phyloP scores from a whole-genome alignment of 176 grass and related monocot species.

The Triticum monococcum region DNA sequence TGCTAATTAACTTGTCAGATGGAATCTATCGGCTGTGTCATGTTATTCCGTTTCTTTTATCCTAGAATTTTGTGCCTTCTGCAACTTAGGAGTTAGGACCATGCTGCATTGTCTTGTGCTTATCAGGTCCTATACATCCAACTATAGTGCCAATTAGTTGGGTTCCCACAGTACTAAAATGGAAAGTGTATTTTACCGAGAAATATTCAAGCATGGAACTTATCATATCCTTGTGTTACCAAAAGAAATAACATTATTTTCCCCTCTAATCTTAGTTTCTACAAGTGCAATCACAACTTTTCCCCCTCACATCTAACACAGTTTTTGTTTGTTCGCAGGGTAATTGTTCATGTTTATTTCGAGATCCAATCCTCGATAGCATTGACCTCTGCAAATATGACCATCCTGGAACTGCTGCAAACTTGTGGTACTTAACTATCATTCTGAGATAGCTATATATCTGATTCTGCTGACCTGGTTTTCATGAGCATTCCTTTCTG shows the following conservation, averaged over 20 bases:
- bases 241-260: too few species aligned
- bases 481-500: background rate
- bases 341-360: background rate
- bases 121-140: background rate
- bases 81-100: background rate
- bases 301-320: background rate
- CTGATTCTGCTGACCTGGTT: background rate
- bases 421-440: background rate
- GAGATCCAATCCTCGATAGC: background rate
- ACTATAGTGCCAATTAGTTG: background rate
- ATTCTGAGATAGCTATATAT: background rate
- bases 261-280: too few species aligned
- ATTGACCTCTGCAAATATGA: background rate
- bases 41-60: background rate
- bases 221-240: too few species aligned
- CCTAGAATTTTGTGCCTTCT: background rate
- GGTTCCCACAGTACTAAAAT: background rate
- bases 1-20: background rate
- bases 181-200: background rate
- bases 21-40: background rate
- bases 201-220: background rate
- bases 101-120: background rate
- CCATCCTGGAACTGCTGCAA: background rate
- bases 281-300: too few species aligned
- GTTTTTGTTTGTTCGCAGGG: background rate